Evolutionary conservation across 2,329 filamentous ascomycete genomes (phyloP).

Genomic region (Talaromyces sp.): DNA sequence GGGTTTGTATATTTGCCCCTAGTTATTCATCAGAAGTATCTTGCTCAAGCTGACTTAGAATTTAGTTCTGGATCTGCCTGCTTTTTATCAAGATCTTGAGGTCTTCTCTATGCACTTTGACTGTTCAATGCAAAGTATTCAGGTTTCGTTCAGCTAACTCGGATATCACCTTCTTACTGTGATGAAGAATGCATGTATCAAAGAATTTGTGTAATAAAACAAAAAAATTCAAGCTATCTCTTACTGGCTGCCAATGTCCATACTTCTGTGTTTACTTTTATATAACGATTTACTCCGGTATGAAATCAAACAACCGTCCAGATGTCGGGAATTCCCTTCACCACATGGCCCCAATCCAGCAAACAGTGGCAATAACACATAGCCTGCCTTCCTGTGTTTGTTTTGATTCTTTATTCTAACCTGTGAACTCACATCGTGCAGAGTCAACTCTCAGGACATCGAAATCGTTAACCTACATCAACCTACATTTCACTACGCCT

Average conservation of each 20-base stretch:
- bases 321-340: neutral
- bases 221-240: neutral
- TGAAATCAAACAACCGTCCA: neutral
- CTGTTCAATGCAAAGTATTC: neutral
- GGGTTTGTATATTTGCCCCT: neutral
- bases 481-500: too few relatives aligned
- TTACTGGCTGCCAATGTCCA: neutral
- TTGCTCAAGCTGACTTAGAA: neutral
- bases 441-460: too few relatives aligned
- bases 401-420: too few relatives aligned
- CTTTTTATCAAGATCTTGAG: neutral
- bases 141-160: neutral
- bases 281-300: neutral
- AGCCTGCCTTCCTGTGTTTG: too few relatives aligned
- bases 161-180: neutral
- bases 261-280: neutral
- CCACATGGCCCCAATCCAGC: too few relatives aligned
- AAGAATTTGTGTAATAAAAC: neutral
- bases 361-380: too few relatives aligned
- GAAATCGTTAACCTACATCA: too few relatives aligned
- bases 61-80: neutral
- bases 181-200: neutral
- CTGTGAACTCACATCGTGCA: too few relatives aligned
- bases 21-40: neutral
- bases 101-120: neutral